phyloP scores from a whole-genome alignment of 208 protist genomes.

The Angomonas ambiguus region DNA sequence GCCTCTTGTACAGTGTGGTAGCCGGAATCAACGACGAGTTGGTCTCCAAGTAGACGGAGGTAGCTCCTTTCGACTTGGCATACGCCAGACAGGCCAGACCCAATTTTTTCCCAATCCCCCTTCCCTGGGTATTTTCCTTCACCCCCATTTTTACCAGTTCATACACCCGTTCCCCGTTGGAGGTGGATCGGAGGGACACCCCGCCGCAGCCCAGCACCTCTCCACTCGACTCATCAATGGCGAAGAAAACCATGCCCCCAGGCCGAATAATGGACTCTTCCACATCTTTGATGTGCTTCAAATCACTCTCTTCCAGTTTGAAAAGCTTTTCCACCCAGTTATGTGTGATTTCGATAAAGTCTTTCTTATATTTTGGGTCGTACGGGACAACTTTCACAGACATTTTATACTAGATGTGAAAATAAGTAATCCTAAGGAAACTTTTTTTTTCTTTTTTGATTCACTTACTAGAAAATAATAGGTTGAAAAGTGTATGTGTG shows the following conservation, averaged over 20 bases:
- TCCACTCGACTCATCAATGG: not conserved
- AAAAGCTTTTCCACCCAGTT: constrained; percentile 5
- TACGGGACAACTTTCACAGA: not conserved
- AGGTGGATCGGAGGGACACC: not conserved
- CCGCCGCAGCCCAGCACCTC: not conserved
- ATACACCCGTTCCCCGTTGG: not conserved
- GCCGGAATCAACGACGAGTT: not conserved
- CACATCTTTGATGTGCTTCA: not conserved
- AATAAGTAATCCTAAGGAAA: not conserved
- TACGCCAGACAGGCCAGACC: not conserved
- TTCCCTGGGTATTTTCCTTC: not conserved
- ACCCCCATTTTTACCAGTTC: not conserved
- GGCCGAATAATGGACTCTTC: not conserved
- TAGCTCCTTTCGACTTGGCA: not conserved
- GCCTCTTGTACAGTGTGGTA: not conserved
- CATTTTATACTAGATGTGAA: not conserved
- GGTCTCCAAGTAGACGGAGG: not conserved
- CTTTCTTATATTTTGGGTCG: not conserved
- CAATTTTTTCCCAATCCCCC: not conserved
- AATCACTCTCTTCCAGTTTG: not conserved
- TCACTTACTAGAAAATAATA: not conserved
- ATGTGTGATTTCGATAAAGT: not conserved
- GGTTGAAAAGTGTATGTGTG: too few species aligned
- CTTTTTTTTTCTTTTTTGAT: not conserved
- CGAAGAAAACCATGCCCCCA: not conserved